Percentiles rank a stretch among this genome's conserved stretches.
Evolutionary conservation across 2,329 filamentous ascomycete genomes (phyloP).

Genomic region (Penicillium sp.): DNA sequence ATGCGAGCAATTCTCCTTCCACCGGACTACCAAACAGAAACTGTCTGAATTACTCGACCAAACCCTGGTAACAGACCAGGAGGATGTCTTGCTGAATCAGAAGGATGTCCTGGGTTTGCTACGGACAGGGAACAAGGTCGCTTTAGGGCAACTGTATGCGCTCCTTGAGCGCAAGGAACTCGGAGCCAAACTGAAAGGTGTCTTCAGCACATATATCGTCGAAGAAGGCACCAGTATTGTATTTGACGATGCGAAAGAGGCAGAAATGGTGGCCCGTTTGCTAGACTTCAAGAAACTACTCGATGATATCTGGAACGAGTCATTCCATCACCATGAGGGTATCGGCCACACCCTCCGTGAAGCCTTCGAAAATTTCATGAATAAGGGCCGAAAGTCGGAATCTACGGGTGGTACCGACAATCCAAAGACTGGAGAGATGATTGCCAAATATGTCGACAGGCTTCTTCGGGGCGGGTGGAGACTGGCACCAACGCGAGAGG

Average conservation of each 20-base stretch:
- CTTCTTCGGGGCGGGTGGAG: constrained; percentile 87
- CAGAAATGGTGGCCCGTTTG: constrained; percentile 85
- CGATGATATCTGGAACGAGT: constrained; percentile 75
- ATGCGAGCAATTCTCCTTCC: constrained; percentile 81
- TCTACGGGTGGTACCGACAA: constrained; percentile 79
- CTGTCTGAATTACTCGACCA: constrained; percentile 75
- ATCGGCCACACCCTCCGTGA: constrained; percentile 81
- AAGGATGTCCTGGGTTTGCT: constrained; percentile 75
- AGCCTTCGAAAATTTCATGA: constrained; percentile 88
- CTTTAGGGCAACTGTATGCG: constrained; percentile 77
- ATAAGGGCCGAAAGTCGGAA: constrained; percentile 75
- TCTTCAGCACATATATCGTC: constrained; percentile 81
- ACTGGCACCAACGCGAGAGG: constrained; percentile 60
- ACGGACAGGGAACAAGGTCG: constrained; percentile 68
- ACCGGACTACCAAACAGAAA: constrained; percentile 79
- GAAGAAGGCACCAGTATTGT: constrained; percentile 77
- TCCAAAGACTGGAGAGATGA: constrained; percentile 97
- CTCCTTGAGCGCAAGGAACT: constrained; percentile 75
- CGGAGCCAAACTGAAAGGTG: constrained; percentile 69
- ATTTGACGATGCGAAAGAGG: constrained; percentile 75
- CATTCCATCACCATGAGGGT: constrained; percentile 77
- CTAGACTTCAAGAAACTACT: constrained; percentile 80
- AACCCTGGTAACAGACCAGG: constrained; percentile 71
- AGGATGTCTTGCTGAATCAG: constrained; percentile 67
- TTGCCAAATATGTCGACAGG: constrained; percentile 93